A percentile compares a stretch with the other conserved stretches of the same genome.
Evolutionary conservation across 163 green algal species (phyloP).

Genomic region (Scenedesmus sp.): DNA sequence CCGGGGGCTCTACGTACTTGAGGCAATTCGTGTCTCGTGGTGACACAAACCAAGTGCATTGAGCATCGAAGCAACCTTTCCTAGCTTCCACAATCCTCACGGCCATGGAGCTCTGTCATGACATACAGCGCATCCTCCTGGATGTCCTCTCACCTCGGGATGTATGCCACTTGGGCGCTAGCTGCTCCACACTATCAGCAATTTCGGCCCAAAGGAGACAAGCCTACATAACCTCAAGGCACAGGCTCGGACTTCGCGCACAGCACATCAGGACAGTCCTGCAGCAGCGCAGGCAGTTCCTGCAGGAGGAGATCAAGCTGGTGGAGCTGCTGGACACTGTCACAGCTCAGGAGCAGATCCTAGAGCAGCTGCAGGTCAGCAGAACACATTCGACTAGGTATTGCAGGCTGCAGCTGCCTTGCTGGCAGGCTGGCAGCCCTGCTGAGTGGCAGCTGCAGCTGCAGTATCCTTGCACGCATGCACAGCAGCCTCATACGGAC

Average conservation of each 20-base stretch:
- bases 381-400: too few relatives aligned
- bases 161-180: background rate
- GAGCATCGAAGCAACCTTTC: too few relatives aligned
- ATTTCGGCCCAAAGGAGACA: background rate
- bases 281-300: background rate
- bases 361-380: constrained; percentile 33
- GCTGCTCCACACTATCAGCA: background rate
- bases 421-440: background rate
- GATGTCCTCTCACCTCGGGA: background rate
- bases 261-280: background rate
- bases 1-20: background rate
- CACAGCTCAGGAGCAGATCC: background rate
- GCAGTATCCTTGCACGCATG: background rate
- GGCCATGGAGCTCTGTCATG: background rate
- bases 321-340: background rate
- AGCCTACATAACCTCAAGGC: background rate
- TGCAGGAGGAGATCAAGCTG: background rate
- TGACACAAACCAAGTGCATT: too few relatives aligned
- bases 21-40: too few relatives aligned
- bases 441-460: background rate
- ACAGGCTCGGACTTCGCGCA: background rate
- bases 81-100: too few relatives aligned
- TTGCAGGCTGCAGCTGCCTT: background rate
- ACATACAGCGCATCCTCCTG: background rate
- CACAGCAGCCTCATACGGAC: background rate